Evolutionary conservation across 805 yeast genomes (phyloP).

Genomic region (Komagataella populi): DNA sequence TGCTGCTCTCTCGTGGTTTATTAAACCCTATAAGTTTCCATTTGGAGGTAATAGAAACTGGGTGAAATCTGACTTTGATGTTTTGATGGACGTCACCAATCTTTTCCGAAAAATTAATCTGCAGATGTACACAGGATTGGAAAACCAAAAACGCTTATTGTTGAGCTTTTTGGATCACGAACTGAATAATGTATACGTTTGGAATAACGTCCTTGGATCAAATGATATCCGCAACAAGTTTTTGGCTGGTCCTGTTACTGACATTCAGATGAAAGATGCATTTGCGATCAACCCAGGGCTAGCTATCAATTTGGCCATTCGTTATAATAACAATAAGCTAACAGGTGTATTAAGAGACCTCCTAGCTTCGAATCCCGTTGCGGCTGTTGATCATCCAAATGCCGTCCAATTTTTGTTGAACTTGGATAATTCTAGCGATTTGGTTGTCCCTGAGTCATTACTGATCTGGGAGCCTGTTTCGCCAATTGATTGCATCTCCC

Average conservation of each 20-base stretch:
- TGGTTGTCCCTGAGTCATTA: slow-evolving; percentile 22
- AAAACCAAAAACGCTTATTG: slow-evolving; percentile 38
- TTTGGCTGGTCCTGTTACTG: slow-evolving; percentile 19
- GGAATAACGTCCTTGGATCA: slow-evolving; percentile 57
- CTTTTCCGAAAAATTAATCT: slow-evolving; percentile 13
- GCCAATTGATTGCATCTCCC: slow-evolving; percentile 76
- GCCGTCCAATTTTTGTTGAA: slow-evolving; percentile 41
- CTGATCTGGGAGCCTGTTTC: slow-evolving; percentile 64
- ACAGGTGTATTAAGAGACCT: slow-evolving; percentile 27
- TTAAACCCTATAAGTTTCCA: slow-evolving; percentile 50
- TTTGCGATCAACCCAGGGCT: slow-evolving; percentile 56
- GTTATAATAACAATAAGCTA: slow-evolving; percentile 31
- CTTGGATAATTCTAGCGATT: slow-evolving; percentile 6
- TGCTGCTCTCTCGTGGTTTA: slow-evolving; percentile 74
- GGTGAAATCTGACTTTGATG: slow-evolving; percentile 51
- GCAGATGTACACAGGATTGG: slow-evolving; percentile 15
- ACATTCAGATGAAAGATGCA: slow-evolving; percentile 36
- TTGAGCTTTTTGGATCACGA: slow-evolving; percentile 65
- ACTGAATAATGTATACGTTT: slow-evolving; percentile 53
- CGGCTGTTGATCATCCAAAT: slow-evolving; percentile 39
- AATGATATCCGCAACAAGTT: slow-evolving; percentile 23
- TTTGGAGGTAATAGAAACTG: slow-evolving; percentile 72
- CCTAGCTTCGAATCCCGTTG: slow-evolving; percentile 42
- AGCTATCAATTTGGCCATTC: slow-evolving; percentile 55
- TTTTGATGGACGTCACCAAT: slow-evolving; percentile 39